phyloP scores from a whole-genome alignment of 2,329 filamentous ascomycete species.

The Bisporella sp. region DNA sequence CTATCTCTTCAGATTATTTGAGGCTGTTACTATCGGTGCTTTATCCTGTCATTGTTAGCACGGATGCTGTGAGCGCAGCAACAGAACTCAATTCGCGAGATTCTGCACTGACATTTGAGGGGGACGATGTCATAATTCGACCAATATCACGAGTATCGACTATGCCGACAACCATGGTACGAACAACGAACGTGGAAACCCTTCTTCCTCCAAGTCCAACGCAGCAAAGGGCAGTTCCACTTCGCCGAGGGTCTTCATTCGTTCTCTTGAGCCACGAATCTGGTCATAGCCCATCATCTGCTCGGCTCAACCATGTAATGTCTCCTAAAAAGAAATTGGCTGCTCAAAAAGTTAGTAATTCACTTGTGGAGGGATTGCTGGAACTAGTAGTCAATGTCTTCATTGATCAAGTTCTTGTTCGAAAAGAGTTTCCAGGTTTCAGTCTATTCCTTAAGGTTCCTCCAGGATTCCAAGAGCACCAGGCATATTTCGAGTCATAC shows the following conservation, averaged over 20 bases:
- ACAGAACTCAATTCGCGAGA: conserved; percentile 82
- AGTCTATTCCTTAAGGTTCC: conserved; percentile 81
- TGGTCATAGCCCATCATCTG: conserved; percentile 48
- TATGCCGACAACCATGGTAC: conserved; percentile 60
- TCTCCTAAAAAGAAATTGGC: conserved; percentile 48
- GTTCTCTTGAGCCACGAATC: conserved; percentile 69
- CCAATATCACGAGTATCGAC: conserved; percentile 44
- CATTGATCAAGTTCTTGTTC: conserved; percentile 73
- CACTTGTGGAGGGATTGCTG: conserved; percentile 68
- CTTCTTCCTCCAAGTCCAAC: conserved; percentile 38
- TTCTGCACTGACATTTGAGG: conserved; percentile 76
- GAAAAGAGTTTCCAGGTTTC: conserved; percentile 88
- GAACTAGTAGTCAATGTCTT: conserved; percentile 76
- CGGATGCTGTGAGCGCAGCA: conserved; percentile 75
- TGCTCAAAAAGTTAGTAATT: conserved; percentile 52
- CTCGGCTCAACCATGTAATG: conserved; percentile 56
- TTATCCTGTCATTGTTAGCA: conserved; percentile 83
- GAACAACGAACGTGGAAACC: conserved; percentile 56
- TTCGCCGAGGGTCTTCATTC: conserved; percentile 83
- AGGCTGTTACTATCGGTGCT: conserved; percentile 72
- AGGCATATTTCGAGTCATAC: conserved; percentile 92
- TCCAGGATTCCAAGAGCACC: conserved; percentile 88
- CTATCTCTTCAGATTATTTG: conserved; percentile 71
- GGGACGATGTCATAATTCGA: conserved; percentile 75
- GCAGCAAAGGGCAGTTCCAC: conserved; percentile 46